A percentile compares a stretch with the other conserved stretches of the same genome.
Conservation (phyloP, 192 early-diverging fungal species). For the Coemansia sp. region DNA sequence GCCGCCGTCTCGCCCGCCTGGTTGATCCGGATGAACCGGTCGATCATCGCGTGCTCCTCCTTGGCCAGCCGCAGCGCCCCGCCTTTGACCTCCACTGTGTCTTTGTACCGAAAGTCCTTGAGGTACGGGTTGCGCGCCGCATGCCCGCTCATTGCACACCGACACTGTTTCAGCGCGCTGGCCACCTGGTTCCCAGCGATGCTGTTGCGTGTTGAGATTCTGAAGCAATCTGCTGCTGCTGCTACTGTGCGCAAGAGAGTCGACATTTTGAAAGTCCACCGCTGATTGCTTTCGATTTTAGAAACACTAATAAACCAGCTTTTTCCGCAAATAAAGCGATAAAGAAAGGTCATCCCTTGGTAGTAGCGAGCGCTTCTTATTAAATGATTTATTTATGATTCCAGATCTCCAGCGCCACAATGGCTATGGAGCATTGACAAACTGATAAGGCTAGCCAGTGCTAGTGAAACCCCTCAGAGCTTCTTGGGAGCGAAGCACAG, state of each 20-base stretch:
- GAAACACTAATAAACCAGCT: no score
- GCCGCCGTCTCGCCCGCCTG: constrained; percentile 97
- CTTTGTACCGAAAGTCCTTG: constrained; percentile 35
- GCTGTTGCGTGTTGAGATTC: background rate
- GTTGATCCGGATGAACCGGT: constrained; percentile 89
- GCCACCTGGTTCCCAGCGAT: background rate
- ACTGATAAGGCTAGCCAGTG: no score
- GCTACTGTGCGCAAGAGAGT: constrained; percentile 2
- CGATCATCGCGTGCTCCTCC: constrained; percentile 63
- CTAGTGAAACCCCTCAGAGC: no score
- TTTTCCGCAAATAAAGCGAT: no score
- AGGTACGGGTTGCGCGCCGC: constrained; percentile 51
- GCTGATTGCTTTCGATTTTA: no score
- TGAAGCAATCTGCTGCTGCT: background rate
- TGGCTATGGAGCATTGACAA: no score
- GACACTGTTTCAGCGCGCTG: background rate
- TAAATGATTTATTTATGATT: no score
- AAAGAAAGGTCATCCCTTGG: no score
- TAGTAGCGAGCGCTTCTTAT: no score
- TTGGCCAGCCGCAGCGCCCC: constrained; percentile 42
- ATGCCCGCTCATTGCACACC: constrained; percentile 30
- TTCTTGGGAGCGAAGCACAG: no score
- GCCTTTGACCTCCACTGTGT: constrained; percentile 29
- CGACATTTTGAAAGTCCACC: no score
- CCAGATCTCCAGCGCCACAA: no score